A percentile compares a stretch with the other conserved stretches of the same genome.
phyloP scores from a whole-genome alignment of 2,329 filamentous ascomycete species.

The Colletotrichum musicola region DNA sequence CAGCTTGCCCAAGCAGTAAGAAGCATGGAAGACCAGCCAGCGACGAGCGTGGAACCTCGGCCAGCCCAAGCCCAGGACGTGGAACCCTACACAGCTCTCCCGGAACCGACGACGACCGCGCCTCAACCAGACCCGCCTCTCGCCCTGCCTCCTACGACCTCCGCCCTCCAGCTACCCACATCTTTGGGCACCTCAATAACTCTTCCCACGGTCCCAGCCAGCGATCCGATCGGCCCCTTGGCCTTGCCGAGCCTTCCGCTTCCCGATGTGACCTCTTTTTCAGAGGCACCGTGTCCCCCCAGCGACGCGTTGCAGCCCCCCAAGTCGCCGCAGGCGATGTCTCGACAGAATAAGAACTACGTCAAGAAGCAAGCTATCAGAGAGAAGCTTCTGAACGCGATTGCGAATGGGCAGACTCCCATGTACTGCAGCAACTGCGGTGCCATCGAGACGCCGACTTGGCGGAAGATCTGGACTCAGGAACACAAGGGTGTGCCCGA shows the following conservation, averaged over 20 bases:
- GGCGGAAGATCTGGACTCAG: conserved; percentile 93
- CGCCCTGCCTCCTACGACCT: conserved; percentile 24
- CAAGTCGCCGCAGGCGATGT: conserved; percentile 52
- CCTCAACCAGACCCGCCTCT: conserved; percentile 1
- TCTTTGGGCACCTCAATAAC: conserved; percentile 46
- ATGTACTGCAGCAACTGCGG: conserved; percentile 94
- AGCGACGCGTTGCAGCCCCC: conserved; percentile 56
- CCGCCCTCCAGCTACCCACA: conserved; percentile 36
- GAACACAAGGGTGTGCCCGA: conserved; percentile 77
- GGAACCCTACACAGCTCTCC: not conserved
- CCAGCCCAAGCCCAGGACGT: too few species aligned
- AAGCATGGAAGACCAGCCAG: not conserved
- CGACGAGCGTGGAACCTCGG: too few species aligned
- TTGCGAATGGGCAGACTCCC: conserved; percentile 86
- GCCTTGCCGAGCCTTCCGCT: conserved; percentile 46
- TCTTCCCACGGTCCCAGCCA: conserved; percentile 50
- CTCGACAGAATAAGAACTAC: conserved; percentile 71
- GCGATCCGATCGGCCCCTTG: conserved; percentile 47
- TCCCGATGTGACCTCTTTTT: conserved; percentile 42
- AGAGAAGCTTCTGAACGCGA: conserved; percentile 70
- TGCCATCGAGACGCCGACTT: conserved; percentile 94
- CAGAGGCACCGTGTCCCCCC: conserved; percentile 56
- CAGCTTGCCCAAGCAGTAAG: conserved; percentile 27
- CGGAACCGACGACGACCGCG: conserved; percentile 9
- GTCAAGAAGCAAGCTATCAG: conserved; percentile 73